Base-by-base conservation (phyloP, 208 protist species). In the Herpetomonas muscarum region DNA sequence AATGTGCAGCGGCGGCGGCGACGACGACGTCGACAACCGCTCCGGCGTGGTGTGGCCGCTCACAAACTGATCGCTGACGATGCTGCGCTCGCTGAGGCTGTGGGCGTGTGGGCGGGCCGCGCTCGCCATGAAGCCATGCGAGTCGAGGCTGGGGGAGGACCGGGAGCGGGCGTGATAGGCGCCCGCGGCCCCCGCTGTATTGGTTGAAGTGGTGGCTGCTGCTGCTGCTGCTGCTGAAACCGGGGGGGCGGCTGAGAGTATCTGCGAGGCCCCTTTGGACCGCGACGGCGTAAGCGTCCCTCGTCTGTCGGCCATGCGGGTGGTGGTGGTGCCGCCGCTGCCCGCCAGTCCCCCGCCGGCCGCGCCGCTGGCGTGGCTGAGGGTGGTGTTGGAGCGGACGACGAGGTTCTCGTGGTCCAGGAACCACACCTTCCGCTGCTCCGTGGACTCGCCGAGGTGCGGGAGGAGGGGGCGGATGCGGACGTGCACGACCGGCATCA, bases 351-450 rank as follows among this genome's bases (percentile, higher is more conserved):
- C 19, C 19, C 24, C 29, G 5, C 39, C 12, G 9, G 5, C 36
- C 22, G n/a, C 29, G 15, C 3, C 42, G 19, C 24, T 25, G 21
- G 13, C 32, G 15, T 29, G 48, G 13, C 29, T 24, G 21, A 45
- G 45, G 6, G 44, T 46, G 12, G 50, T 31, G 1, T 42, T 49
- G 26, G 15, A 58, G 12, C 67, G 64, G 48, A 94, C 81, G 51
- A 94, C 69, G 26, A 94, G 53, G 47, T 92, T 91, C 61, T 92
- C 67, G 37, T 90, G 74, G 46, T 94, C 80, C 12, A 94, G 66
- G 34, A 77, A 81, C 75, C 75, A 94, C 44, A 91, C 85, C 29
- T 70, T 59, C 1, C 84, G 72, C 49, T 66, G 53, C 12, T 90
- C 70, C 26, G 62, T 67, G 12, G 53, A 59, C 66, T 94, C 87